These are phyloP conservation scores for Rhexocercosporidium sp. DNA, from an alignment of 2,329 filamentous ascomycete genomes.

Conservation along the genomic window DNA sequence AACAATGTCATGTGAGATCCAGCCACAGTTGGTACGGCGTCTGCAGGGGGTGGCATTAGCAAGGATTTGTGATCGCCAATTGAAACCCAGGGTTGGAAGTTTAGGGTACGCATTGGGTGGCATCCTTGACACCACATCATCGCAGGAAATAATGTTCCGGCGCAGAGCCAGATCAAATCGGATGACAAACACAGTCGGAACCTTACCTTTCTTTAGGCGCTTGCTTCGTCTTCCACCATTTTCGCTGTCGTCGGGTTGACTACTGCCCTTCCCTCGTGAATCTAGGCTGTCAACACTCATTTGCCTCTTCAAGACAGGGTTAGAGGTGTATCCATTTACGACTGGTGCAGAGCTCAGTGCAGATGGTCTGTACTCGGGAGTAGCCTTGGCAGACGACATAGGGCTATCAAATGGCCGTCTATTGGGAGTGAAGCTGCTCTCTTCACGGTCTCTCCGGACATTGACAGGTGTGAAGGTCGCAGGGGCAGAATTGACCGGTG, in stretches of 20 bases:
- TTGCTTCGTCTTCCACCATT: constrained; percentile 83
- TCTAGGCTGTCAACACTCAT: constrained; percentile 62
- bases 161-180: background rate
- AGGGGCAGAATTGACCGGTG: constrained; percentile 63
- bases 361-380: constrained; percentile 66
- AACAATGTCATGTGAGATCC: constrained; percentile 97
- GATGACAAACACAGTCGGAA: constrained; percentile 20
- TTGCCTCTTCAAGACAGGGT: constrained; percentile 74
- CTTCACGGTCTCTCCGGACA: constrained; percentile 49
- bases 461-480: constrained; percentile 62
- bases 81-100: constrained; percentile 20
- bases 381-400: constrained; percentile 65
- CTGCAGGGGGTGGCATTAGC: constrained; percentile 51
- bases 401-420: constrained; percentile 63
- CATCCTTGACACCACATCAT: constrained; percentile 30
- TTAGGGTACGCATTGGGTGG: constrained; percentile 26
- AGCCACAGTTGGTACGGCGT: constrained; percentile 80
- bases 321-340: constrained; percentile 54
- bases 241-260: constrained; percentile 55
- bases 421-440: constrained; percentile 59
- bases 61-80: constrained; percentile 34
- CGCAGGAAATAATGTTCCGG: constrained; percentile 12
- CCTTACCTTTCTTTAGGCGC: constrained; percentile 83
- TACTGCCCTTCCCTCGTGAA: constrained; percentile 39
- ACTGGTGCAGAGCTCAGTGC: constrained; percentile 56